A percentile compares a stretch with the other conserved stretches of the same genome.
Evolutionary conservation across 129 eudicot genomes (phyloP).

Genomic region (Lonicera japonica): DNA sequence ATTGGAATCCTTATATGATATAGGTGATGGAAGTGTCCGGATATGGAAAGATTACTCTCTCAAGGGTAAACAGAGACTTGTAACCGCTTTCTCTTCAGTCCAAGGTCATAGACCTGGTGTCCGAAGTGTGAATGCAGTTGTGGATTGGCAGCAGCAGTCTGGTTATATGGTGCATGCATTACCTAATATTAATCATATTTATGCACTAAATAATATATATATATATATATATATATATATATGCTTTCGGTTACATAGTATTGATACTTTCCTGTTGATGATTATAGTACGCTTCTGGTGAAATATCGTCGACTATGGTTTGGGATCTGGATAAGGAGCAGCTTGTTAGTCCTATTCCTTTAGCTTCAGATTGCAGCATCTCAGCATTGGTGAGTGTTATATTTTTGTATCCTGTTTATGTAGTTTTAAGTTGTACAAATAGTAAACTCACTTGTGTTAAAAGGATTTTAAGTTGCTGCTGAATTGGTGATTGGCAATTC

Average conservation of each 20-base stretch:
- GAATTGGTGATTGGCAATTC: no score
- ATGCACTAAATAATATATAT: not conserved
- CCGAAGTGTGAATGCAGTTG: constrained; percentile 79
- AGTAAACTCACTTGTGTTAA: no score
- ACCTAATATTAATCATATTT: no score
- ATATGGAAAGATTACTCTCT: constrained; percentile 82
- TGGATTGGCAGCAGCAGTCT: constrained; percentile 99
- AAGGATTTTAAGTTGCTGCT: no score
- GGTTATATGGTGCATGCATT: constrained; percentile 65
- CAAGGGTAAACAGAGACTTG: constrained; percentile 67
- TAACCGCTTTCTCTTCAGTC: constrained; percentile 84
- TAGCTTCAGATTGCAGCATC: constrained; percentile 69
- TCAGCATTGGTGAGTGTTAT: constrained; percentile 66
- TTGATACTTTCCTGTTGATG: constrained; percentile 2
- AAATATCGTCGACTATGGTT: constrained; percentile 75
- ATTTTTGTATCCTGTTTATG: not conserved
- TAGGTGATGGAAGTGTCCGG: constrained; percentile 90
- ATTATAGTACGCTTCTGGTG: constrained; percentile 76
- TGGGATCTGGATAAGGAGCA: constrained; percentile 99
- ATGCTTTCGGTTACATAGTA: not conserved
- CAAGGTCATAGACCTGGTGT: constrained; percentile 87
- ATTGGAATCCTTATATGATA: constrained; percentile 3
- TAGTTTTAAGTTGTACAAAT: not conserved
- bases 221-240: no score
- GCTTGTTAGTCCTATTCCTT: constrained; percentile 63